phyloP scores from a whole-genome alignment of 768 basidiomycete genomes.

The Tricholomella constricta region DNA sequence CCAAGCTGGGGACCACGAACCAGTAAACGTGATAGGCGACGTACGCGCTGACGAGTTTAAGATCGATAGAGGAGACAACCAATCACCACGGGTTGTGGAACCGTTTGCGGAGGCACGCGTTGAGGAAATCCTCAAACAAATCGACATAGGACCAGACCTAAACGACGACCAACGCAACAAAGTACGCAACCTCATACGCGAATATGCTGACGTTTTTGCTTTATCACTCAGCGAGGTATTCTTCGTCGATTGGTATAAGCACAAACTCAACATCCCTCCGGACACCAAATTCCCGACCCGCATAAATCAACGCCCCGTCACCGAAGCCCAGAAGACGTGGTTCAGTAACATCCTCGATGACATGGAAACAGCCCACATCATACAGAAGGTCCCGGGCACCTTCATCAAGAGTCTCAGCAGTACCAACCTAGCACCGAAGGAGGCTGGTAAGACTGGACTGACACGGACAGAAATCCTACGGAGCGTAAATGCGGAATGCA shows the following conservation, averaged over 20 bases:
- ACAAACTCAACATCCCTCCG: constrained; percentile 33
- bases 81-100: constrained; percentile 21
- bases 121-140: constrained; percentile 15
- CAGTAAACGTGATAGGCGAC: neutral
- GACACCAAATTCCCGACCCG: constrained; percentile 30
- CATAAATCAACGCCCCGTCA: constrained; percentile 31
- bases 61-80: neutral
- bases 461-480: neutral
- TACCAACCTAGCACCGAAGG: constrained; percentile 21
- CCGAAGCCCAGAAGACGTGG: constrained; percentile 29
- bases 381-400: constrained; percentile 14
- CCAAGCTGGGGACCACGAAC: neutral
- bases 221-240: constrained; percentile 38
- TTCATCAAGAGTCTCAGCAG: constrained; percentile 5
- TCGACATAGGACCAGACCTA: constrained; percentile 32
- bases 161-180: constrained; percentile 20
- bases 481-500: neutral
- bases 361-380: constrained; percentile 33
- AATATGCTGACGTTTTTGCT: constrained; percentile 42
- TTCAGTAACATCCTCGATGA: constrained; percentile 33
- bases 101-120: constrained; percentile 27
- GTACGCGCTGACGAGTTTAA: neutral
- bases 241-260: constrained; percentile 23
- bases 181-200: constrained; percentile 22
- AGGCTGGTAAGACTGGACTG: neutral